A percentile compares a stretch with the other conserved stretches of the same genome.
Evolutionary conservation across 2,329 filamentous ascomycete genomes (phyloP).

Genomic region (Exserohilum turcica): DNA sequence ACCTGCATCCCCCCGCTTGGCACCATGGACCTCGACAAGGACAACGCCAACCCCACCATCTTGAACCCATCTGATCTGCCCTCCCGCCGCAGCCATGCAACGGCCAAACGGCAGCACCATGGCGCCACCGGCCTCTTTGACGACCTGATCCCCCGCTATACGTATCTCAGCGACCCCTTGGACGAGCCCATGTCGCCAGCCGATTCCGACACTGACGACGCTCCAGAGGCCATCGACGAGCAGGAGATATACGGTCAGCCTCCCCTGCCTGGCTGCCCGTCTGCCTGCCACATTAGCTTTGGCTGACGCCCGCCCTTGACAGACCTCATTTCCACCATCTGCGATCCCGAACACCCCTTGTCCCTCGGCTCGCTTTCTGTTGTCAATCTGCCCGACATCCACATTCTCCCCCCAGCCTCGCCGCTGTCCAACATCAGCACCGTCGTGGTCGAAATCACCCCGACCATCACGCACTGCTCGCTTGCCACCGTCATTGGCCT

Average conservation of each 20-base stretch:
- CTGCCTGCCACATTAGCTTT: background rate
- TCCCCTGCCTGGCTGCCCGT: background rate
- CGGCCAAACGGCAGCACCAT: slow-evolving; percentile 52
- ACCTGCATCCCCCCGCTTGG: background rate
- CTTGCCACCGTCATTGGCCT: slow-evolving; percentile 95
- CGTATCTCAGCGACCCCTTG: slow-evolving; percentile 57
- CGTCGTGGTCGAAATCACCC: slow-evolving; percentile 88
- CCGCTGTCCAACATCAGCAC: slow-evolving; percentile 68
- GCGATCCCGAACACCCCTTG: slow-evolving; percentile 93
- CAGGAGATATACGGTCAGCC: slow-evolving; percentile 88
- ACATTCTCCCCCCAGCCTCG: slow-evolving; percentile 71
- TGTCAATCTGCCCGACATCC: slow-evolving; percentile 93
- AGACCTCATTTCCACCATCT: slow-evolving; percentile 95
- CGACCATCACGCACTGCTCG: slow-evolving; percentile 95
- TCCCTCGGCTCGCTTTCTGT: slow-evolving; percentile 92
- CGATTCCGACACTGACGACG: slow-evolving; percentile 61
- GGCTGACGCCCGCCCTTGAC: slow-evolving; percentile 30
- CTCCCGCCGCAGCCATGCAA: slow-evolving; percentile 65
- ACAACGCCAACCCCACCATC: slow-evolving; percentile 92
- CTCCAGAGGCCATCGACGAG: slow-evolving; percentile 86
- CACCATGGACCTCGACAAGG: slow-evolving; percentile 54
- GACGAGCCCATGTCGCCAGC: slow-evolving; percentile 44
- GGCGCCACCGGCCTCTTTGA: slow-evolving; percentile 61
- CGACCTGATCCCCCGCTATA: slow-evolving; percentile 56
- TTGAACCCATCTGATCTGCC: slow-evolving; percentile 87